phyloP scores from a whole-genome alignment of 2,329 filamentous ascomycete genomes.

The Xylaria sp. region DNA sequence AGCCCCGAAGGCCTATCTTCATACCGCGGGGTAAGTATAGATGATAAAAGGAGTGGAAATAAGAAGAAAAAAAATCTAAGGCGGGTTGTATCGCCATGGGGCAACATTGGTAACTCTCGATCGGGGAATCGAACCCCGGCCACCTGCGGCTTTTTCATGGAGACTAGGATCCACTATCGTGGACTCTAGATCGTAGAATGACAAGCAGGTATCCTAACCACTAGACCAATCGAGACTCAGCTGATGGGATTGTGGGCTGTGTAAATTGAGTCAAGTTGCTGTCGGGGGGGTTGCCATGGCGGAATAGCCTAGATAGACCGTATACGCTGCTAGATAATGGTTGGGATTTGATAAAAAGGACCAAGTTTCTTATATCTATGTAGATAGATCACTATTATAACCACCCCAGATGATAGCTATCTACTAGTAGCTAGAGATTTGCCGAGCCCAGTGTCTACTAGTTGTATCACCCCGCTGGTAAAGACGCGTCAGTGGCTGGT shows the following conservation, averaged over 20 bases:
- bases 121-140: slow-evolving; percentile 45
- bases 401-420: no score
- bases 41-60: background rate
- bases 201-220: slow-evolving; percentile 31
- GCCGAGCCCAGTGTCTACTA: no score
- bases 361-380: no score
- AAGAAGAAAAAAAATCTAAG: background rate
- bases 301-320: no score
- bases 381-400: no score
- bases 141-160: slow-evolving; percentile 33
- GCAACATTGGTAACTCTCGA: slow-evolving; percentile 35
- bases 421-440: no score
- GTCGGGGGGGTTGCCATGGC: no score
- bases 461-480: background rate
- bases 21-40: background rate
- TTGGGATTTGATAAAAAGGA: no score
- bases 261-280: background rate
- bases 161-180: background rate
- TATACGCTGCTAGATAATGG: no score
- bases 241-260: background rate
- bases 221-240: slow-evolving; percentile 29
- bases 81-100: background rate
- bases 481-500: background rate
- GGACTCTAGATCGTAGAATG: background rate
- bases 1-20: no score